phyloP scores from a whole-genome alignment of 2,329 filamentous ascomycete species.

The Incumbomyces lentus region DNA sequence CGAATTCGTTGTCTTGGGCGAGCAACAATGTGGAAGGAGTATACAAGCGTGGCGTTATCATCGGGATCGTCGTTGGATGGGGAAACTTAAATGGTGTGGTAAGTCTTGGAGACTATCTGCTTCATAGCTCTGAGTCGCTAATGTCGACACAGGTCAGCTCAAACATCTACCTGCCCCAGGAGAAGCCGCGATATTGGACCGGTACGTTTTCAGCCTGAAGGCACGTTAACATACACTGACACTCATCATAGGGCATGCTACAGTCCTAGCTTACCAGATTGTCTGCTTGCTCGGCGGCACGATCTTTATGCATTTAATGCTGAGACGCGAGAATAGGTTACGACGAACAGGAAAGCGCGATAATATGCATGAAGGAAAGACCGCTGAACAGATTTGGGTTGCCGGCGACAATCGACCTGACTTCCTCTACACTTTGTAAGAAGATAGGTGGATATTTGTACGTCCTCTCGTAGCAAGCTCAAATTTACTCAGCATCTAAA shows the following conservation, averaged over 20 bases:
- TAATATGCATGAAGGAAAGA: slow-evolving; percentile 10
- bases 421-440: slow-evolving; percentile 11
- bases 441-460: not conserved
- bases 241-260: slow-evolving; percentile 53
- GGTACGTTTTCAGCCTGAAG: not conserved
- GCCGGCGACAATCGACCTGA: slow-evolving; percentile 12
- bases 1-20: slow-evolving; percentile 80
- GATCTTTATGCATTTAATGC: slow-evolving; percentile 12
- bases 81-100: slow-evolving; percentile 79
- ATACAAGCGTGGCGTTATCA: slow-evolving; percentile 81
- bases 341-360: slow-evolving; percentile 10
- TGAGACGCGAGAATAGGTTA: slow-evolving; percentile 12
- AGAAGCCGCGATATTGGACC: slow-evolving; percentile 48
- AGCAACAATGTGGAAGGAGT: slow-evolving; percentile 80
- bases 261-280: slow-evolving; percentile 62
- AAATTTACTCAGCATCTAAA: no score
- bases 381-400: slow-evolving; percentile 9
- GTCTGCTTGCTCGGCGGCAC: slow-evolving; percentile 56
- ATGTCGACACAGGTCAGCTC: slow-evolving; percentile 18
- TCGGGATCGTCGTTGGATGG: slow-evolving; percentile 85
- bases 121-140: slow-evolving; percentile 18
- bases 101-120: slow-evolving; percentile 29
- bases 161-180: slow-evolving; percentile 60
- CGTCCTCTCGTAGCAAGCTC: not conserved
- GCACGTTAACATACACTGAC: slow-evolving; percentile 15